Percentiles rank a stretch among this genome's conserved stretches.
Evolutionary conservation across 768 basidiomycete genomes (phyloP).

Genomic region (Steccherinum ochraceum): DNA sequence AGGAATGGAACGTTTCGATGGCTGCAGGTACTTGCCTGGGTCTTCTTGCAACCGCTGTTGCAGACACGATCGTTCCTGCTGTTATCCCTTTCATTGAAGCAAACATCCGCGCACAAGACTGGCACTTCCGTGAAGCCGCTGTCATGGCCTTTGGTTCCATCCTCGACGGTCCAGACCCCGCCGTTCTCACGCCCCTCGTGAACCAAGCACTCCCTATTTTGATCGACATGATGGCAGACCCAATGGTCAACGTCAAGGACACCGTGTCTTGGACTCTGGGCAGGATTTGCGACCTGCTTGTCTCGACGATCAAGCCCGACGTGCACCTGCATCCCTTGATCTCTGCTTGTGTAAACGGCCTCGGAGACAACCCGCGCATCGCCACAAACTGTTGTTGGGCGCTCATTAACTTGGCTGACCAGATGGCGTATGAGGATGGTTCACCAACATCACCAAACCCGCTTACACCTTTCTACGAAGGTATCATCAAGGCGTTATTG

Average conservation of each 20-base stretch:
- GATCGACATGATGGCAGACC: constrained; percentile 92
- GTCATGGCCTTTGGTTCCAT: constrained; percentile 99
- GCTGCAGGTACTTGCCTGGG: constrained; percentile 89
- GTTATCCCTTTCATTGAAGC: constrained; percentile 98
- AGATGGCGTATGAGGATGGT: constrained; percentile 69
- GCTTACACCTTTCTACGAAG: constrained; percentile 87
- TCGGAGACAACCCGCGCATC: constrained; percentile 79
- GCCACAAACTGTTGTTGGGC: constrained; percentile 95
- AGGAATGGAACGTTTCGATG: constrained; percentile 99
- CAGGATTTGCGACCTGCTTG: constrained; percentile 86
- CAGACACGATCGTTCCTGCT: constrained; percentile 84
- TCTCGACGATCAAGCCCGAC: constrained; percentile 82
- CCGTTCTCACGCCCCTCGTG: constrained; percentile 83
- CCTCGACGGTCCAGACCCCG: constrained; percentile 90
- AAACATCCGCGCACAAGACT: constrained; percentile 87
- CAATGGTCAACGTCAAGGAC: constrained; percentile 84
- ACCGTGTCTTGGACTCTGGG: constrained; percentile 98
- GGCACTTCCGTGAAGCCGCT: constrained; percentile 95
- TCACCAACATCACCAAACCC: constrained; percentile 51
- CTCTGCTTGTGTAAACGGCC: constrained; percentile 73
- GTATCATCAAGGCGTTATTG: constrained; percentile 77
- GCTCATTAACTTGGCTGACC: constrained; percentile 91
- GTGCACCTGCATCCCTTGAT: constrained; percentile 81
- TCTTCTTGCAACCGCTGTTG: constrained; percentile 84
- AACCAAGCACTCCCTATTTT: constrained; percentile 90